These are phyloP conservation scores for Claviceps capensis DNA, from an alignment of 2,329 filamentous ascomycete species.

Conservation along the genomic window DNA sequence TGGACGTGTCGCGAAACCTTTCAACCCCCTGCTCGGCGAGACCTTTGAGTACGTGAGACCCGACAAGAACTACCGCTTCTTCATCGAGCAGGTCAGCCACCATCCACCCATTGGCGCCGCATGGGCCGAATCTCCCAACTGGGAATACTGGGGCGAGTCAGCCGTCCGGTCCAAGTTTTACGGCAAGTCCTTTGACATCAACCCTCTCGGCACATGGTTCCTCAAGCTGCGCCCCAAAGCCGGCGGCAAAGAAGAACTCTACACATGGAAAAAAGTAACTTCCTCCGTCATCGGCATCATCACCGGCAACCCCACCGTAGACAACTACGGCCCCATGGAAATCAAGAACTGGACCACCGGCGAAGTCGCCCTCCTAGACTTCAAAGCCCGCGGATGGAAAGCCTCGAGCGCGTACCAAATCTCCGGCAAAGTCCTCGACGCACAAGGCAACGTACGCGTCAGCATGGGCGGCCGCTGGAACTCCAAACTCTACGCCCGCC, in stretches of 20 bases:
- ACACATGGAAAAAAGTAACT: conserved; percentile 98
- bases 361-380: conserved; percentile 78
- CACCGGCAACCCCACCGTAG: conserved; percentile 88
- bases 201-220: conserved; percentile 95
- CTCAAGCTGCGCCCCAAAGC: conserved; percentile 63
- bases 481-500: conserved; percentile 86
- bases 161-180: conserved; percentile 95
- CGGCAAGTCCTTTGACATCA: conserved; percentile 94
- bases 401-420: conserved; percentile 84
- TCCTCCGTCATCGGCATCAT: conserved; percentile 98
- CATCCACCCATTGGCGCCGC: conserved; percentile 91
- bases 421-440: conserved; percentile 70
- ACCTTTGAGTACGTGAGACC: conserved; percentile 94
- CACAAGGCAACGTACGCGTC: conserved; percentile 67
- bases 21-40: conserved; percentile 91
- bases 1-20: conserved; percentile 91
- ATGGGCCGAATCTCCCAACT: conserved; percentile 81
- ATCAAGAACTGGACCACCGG: conserved; percentile 96
- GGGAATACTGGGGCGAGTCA: conserved; percentile 96
- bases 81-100: conserved; percentile 96
- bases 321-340: conserved; percentile 96
- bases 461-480: conserved; percentile 94
- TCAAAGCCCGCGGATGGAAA: conserved; percentile 94
- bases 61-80: conserved; percentile 96
- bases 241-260: conserved; percentile 71